Base-by-base conservation (phyloP, 169 alveolate species). In the Plasmodium adleri region DNA sequence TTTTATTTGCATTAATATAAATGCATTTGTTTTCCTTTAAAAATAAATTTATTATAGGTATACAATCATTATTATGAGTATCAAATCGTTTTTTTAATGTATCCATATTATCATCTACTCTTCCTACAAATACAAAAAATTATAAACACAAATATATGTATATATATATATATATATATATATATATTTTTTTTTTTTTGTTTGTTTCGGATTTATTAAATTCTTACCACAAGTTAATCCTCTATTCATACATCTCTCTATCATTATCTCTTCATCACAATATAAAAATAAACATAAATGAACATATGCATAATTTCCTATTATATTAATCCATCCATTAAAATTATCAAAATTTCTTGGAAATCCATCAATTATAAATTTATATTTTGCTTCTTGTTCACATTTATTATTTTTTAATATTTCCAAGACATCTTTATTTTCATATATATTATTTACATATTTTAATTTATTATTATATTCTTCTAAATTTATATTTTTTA, bases 101-200 rank as follows among this genome's bases (percentile, higher is more conserved):
- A 83, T 95, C 98, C 59, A 95, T 93, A 74, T 98, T 98, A 91
- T 98, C 99, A 93, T 98, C 99, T 43, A 95, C 95, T 92, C 99
- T 97, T 56, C 99, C 99, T 93, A 66, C 28, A 39, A 24, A 45
- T 7, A 45, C 15, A 68, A 39, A 13, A 45, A 49, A 47, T 9
- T 10, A n/a, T 15, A 45, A 15, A n/a, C 26, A 43, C 0, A 9
- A 1, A 50, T 12, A 60, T 60, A 39, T 75, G 32, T 62, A 24
- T 15, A 24, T 15, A 50, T 39, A 17, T 62, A 28, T 22, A 75
- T 43, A 60, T 17, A 52, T 75, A 24, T 20, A 62, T 20, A 45
- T 24, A 39, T 39, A 39, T 39, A 39, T 39, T 39, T 39, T 39
- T 39, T 32, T 32, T 28, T 28, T 28, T 39, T 5, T 39, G 0